phyloP scores from a whole-genome alignment of 192 early-diverging fungal species.

The Coemansia reversa region DNA sequence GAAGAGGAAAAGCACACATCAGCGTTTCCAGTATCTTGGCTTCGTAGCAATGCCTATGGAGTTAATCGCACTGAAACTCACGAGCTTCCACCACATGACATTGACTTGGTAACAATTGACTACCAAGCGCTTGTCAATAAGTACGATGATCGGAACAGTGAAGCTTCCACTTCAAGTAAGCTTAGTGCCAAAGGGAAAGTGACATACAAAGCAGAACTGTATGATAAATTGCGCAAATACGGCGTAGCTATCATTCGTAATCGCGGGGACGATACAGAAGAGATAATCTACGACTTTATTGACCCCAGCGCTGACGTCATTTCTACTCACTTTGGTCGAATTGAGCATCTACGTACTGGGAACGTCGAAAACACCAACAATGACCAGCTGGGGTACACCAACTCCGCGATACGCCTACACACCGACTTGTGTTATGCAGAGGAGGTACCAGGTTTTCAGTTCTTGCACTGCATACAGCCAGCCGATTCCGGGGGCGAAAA shows the following conservation, averaged over 20 bases:
- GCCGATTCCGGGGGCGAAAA: constrained; percentile 52
- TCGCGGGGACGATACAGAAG: constrained; percentile 46
- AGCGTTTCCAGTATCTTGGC: constrained; percentile 36
- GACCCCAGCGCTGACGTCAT: constrained; percentile 43
- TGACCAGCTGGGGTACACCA: constrained; percentile 56
- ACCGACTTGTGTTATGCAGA: constrained; percentile 52
- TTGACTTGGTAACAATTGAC: constrained; percentile 36
- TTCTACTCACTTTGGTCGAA: constrained; percentile 53
- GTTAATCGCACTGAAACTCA: constrained; percentile 27
- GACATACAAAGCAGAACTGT: constrained; percentile 31
- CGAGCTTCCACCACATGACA: constrained; percentile 45
- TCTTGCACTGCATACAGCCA: constrained; percentile 53
- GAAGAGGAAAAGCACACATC: constrained; percentile 45
- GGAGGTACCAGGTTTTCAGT: constrained; percentile 49
- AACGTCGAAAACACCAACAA: constrained; percentile 54
- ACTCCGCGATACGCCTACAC: constrained; percentile 48
- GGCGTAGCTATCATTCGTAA: constrained; percentile 53
- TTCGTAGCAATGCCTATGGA: constrained; percentile 44
- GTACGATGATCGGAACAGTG: not conserved
- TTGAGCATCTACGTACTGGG: constrained; percentile 54
- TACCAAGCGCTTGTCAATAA: constrained; percentile 21
- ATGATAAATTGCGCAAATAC: constrained; percentile 34
- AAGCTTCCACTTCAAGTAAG: not conserved
- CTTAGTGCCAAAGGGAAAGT: constrained; percentile 12
- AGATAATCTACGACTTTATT: constrained; percentile 57